Evolutionary conservation across 176 grass and related monocot genomes (phyloP).

Genomic region (Poa pratensis): DNA sequence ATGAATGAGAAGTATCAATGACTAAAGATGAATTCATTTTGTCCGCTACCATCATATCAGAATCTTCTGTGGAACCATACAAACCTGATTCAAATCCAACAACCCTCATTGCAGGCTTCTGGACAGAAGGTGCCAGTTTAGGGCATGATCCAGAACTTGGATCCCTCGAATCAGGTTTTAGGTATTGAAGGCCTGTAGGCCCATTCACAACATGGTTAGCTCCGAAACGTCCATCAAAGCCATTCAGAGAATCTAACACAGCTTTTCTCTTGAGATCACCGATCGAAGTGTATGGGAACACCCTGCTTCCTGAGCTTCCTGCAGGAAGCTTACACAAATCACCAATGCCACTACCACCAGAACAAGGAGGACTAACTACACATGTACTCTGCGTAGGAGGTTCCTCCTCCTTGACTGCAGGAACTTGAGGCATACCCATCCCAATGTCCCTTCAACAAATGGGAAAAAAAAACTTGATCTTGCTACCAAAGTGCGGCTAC

Average conservation of each 20-base stretch:
- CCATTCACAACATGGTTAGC: conserved; percentile 38
- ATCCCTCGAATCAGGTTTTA: conserved; percentile 56
- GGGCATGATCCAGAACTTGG: conserved; percentile 45
- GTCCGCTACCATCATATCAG: conserved; percentile 45
- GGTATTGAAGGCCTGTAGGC: conserved; percentile 42
- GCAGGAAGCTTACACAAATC: conserved; percentile 42
- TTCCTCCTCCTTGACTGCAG: conserved; percentile 47
- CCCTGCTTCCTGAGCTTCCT: conserved; percentile 41
- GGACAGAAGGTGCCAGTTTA: conserved; percentile 45
- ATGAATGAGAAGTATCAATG: conserved; percentile 42
- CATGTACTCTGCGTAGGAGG: conserved; percentile 50
- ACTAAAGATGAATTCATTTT: conserved; percentile 56
- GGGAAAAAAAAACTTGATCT: conserved; percentile 18
- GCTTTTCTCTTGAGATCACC: conserved; percentile 56
- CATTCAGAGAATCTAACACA: conserved; percentile 33
- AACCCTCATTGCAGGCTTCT: conserved; percentile 63
- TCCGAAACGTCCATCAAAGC: conserved; percentile 38
- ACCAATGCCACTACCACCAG: conserved; percentile 18
- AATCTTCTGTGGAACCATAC: conserved; percentile 15
- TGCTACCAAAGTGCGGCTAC: not conserved
- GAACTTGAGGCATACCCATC: conserved; percentile 90
- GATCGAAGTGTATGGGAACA: conserved; percentile 43
- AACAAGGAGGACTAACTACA: conserved; percentile 46
- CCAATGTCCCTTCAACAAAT: conserved; percentile 27
- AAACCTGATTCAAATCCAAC: conserved; percentile 79